Evolutionary conservation across 2,329 filamentous ascomycete genomes (phyloP), one percentile per base, ranked within the genome.

Genomic region (Ceratocystis alfenasii): DNA sequence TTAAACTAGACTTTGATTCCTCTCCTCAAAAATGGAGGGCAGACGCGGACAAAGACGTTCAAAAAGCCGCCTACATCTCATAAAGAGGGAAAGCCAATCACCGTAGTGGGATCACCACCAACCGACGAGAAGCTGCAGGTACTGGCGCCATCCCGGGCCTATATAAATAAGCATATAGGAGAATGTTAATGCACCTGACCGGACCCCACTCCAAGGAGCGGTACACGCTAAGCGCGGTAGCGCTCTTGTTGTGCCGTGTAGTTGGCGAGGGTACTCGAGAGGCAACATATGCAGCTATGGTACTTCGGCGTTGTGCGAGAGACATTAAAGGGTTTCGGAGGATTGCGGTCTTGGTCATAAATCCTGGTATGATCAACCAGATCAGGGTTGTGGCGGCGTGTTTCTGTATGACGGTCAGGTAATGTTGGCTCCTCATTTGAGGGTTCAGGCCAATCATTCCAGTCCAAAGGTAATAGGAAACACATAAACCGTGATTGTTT

Each of bases 1-100:
- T 75, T 80, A 87, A 90, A 95, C 87, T 85, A 79, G 89, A 94
- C 91, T 96, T 96, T 95, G 63, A 87, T 79, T 88, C 92, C 87
- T 88, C 86, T 87, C 85, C 84, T 84, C 17, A 22, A 41, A 5
- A 65, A 71, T 65, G 83, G 83, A 86, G 85, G 87, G 87, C 85
- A 76, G 68, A 79, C 86, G 82, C 89, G 89, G 83, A 88, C 89
- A 95, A 96, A 66, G 84, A 77, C 92, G 90, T 87, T 95, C 82
- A 80, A 81, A 95, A 96, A 96, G 95, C 85, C 84, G 69, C 66
- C 68, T 66, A 67, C 65, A 57, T 66, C 62, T 65, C 64, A 72
- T 83, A 80, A 76, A 53, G 71, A 70, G 71, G 70, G 70, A 66
- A 69, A 68, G 44, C 25, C 36, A 44, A 62, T 44, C 53, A 50